These are phyloP conservation scores for Pouteria campechiana DNA, from an alignment of 179 eudicot species.

Conservation along the genomic window DNA sequence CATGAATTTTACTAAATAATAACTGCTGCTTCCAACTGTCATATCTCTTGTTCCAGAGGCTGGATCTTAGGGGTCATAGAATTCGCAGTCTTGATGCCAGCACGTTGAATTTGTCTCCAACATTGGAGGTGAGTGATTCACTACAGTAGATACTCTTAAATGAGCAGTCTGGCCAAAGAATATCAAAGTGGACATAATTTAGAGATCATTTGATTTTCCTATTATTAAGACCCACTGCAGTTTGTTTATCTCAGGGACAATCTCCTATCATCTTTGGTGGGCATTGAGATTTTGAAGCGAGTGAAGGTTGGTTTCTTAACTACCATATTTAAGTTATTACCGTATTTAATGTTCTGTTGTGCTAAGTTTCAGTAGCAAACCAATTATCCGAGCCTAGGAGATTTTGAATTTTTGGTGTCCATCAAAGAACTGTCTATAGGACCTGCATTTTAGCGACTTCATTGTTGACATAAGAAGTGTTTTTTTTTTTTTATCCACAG, in stretches of 20 bases:
- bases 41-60: constrained; percentile 67
- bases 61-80: constrained; percentile 91
- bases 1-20: too few relatives aligned
- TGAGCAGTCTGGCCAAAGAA: too few relatives aligned
- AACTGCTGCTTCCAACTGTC: too few relatives aligned
- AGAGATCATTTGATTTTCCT: too few relatives aligned
- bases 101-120: constrained; percentile 66
- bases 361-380: too few relatives aligned
- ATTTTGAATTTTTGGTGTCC: too few relatives aligned
- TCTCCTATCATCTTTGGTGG: constrained; percentile 73
- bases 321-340: too few relatives aligned
- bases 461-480: constrained; percentile 1
- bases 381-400: too few relatives aligned
- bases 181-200: too few relatives aligned
- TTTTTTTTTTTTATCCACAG: constrained; percentile 21
- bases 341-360: too few relatives aligned
- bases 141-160: too few relatives aligned
- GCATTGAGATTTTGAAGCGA: constrained; percentile 71
- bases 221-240: constrained; percentile 42
- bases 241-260: constrained; percentile 97
- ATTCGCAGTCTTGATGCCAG: constrained; percentile 53
- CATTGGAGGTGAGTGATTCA: constrained; percentile 89
- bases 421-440: neutral
- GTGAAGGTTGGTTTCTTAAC: constrained; percentile 73
- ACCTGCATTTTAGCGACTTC: neutral